Base-by-base conservation (phyloP, 768 basidiomycete genomes). In the Fomitopsis pulvina region DNA sequence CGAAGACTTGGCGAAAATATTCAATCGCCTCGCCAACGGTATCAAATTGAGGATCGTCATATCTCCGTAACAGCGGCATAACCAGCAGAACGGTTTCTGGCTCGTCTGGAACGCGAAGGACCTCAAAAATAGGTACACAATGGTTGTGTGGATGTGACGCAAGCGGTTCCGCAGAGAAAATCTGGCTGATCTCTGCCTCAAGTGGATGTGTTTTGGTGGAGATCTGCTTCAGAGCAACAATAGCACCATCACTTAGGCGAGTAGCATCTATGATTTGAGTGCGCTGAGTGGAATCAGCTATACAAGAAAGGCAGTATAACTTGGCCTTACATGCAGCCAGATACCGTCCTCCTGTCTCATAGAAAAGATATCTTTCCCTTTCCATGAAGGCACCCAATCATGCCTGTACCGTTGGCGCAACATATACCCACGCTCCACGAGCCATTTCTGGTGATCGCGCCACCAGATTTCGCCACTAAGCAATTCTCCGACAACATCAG, bases 1-100 rank as follows among this genome's bases (percentile, higher is more conserved):
- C 66, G 22, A 73, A 60, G 1, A 70, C 27, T 42, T 71, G 68
- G 0, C 56, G 41, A 24, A 70, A 55, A 34, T 61, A 71, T 5
- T 64, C 66, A 0, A 72, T 41, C 1, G 58, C 63, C 53, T 74
- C 71, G 0, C 71, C 69, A 5, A 71, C 47, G 0, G 68, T 71
- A 26, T 61, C 51, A 30, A 73, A 67, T 0, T 38, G 56, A 0
- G 69, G 70, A 12, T 65, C 51, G 28, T 64, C 40, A 48, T 51
- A 64, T 3, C 12, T 25, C 1, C 63, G 57, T 16, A 71, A 39
- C 11, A 66, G 47, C 1, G 72, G 71, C 57, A 68, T 64, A 4
- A 71, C 70, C 16, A 74, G 51, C 3, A 65, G 21, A n/a, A 16
- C 32, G 6, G 45, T 45, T 21, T 54, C 50, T 12, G 21, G 18